These are phyloP conservation scores for Endocalyx cinctus DNA, from an alignment of 2,329 filamentous ascomycete species.

Conservation along the genomic window DNA sequence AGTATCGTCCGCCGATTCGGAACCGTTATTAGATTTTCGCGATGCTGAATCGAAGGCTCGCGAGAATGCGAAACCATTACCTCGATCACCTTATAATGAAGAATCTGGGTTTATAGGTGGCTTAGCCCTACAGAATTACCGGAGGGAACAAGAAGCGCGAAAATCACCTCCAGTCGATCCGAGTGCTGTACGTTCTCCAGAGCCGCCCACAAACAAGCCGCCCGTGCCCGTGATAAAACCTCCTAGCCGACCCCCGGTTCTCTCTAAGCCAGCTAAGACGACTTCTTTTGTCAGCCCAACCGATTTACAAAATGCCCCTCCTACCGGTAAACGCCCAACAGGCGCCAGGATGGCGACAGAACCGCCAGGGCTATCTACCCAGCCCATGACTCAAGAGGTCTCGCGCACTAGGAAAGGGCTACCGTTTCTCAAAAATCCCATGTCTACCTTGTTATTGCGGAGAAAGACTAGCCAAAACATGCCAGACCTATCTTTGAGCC, in stretches of 20 bases:
- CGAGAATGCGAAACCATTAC: conserved; percentile 24
- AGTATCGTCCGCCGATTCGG: conserved; percentile 39
- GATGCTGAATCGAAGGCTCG: conserved; percentile 10
- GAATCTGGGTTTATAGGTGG: conserved; percentile 51
- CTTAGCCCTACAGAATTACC: conserved; percentile 47
- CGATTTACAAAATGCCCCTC: conserved; percentile 37
- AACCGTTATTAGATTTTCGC: conserved; percentile 15
- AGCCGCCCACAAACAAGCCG: conserved; percentile 8
- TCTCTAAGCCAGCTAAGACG: conserved; percentile 26
- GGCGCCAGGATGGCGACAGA: conserved; percentile 37
- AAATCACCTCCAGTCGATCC: conserved; percentile 15
- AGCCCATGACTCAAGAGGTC: conserved; percentile 30
- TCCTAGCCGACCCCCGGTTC: conserved; percentile 19
- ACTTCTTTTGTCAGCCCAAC: conserved; percentile 46
- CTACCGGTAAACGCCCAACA: conserved; percentile 37
- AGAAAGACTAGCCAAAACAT: conserved; percentile 49
- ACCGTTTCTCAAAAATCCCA: conserved; percentile 55
- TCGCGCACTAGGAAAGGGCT: conserved; percentile 48
- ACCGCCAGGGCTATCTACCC: conserved; percentile 25
- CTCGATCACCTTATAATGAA: conserved; percentile 30
- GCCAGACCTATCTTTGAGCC: conserved; percentile 38
- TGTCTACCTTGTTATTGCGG: conserved; percentile 54
- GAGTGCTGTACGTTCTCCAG: conserved; percentile 10
- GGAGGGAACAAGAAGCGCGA: conserved; percentile 31
- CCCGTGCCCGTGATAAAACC: conserved; percentile 29